Percentiles rank a stretch among this genome's conserved stretches.
Conservation (phyloP, 2,329 filamentous ascomycete species). For the Colletotrichum noveboracense region DNA sequence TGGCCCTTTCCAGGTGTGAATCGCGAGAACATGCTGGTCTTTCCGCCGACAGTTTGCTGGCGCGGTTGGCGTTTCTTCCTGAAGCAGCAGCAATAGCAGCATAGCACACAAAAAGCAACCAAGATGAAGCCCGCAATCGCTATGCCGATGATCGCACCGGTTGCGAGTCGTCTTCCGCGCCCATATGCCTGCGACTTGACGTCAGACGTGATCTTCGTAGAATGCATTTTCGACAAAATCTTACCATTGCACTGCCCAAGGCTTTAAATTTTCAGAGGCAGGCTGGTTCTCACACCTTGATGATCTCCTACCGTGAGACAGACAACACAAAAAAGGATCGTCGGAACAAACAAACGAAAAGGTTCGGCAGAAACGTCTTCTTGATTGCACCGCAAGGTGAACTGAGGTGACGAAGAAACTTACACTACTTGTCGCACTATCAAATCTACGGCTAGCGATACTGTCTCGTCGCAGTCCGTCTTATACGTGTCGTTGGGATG, state of each 20-base stretch:
- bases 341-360: not conserved
- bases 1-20: not conserved
- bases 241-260: not conserved
- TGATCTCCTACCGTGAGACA: not conserved
- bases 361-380: not conserved
- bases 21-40: not conserved
- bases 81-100: constrained; percentile 22
- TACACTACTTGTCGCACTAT: not conserved
- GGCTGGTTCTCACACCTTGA: not conserved
- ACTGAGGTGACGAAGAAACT: not conserved
- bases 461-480: not conserved
- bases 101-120: constrained; percentile 3
- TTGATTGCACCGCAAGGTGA: not conserved
- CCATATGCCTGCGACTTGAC: not conserved
- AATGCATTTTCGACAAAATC: not conserved
- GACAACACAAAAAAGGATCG: not conserved
- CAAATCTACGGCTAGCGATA: not conserved
- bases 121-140: constrained; percentile 21
- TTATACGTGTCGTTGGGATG: constrained; percentile 1
- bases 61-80: constrained; percentile 13
- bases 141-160: constrained; percentile 20
- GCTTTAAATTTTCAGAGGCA: not conserved
- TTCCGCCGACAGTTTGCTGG: not conserved
- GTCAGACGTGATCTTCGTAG: not conserved
- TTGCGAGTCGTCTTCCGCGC: constrained; percentile 21